Conservation (phyloP, 2,329 filamentous ascomycete genomes). For the Monilinia polystroma region DNA sequence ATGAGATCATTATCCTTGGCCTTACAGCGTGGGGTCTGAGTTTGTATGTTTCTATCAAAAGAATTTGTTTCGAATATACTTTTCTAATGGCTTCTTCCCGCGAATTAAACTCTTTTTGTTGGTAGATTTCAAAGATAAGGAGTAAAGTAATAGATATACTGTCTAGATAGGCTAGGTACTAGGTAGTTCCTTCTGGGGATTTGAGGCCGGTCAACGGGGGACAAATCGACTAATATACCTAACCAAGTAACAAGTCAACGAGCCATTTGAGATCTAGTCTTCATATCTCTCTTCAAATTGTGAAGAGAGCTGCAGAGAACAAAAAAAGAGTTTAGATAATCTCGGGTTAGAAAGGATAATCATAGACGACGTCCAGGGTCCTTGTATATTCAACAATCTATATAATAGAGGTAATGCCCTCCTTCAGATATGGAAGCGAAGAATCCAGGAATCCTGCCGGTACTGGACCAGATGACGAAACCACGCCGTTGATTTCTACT, state of each 20-base stretch:
- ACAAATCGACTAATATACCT: constrained; percentile 4
- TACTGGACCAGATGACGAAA: constrained; percentile 7
- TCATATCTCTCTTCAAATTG: neutral
- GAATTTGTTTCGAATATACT: constrained; percentile 2
- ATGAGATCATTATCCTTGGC: constrained; percentile 11
- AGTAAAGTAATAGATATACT: neutral
- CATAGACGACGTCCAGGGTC: constrained; percentile 6
- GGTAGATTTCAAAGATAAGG: constrained; percentile 8
- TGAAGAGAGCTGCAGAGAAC: constrained; percentile 9
- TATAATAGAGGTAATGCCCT: constrained; percentile 14
- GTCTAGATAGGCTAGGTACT: neutral
- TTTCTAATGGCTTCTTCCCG: neutral
- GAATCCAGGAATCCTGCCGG: neutral
- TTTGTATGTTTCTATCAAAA: neutral
- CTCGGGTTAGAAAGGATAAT: neutral
- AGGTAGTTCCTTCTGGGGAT: neutral
- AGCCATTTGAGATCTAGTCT: constrained; percentile 1
- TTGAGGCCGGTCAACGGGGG: neutral
- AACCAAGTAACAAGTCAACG: neutral
- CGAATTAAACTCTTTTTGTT: neutral
- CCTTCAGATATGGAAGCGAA: constrained; percentile 1
- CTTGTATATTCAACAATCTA: constrained; percentile 11
- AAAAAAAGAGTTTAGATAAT: neutral
- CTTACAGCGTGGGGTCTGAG: constrained; percentile 3
- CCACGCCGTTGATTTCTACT: constrained; percentile 11